These are phyloP conservation scores for Suillus luteus DNA, from an alignment of 768 basidiomycete species.

Conservation along the genomic window DNA sequence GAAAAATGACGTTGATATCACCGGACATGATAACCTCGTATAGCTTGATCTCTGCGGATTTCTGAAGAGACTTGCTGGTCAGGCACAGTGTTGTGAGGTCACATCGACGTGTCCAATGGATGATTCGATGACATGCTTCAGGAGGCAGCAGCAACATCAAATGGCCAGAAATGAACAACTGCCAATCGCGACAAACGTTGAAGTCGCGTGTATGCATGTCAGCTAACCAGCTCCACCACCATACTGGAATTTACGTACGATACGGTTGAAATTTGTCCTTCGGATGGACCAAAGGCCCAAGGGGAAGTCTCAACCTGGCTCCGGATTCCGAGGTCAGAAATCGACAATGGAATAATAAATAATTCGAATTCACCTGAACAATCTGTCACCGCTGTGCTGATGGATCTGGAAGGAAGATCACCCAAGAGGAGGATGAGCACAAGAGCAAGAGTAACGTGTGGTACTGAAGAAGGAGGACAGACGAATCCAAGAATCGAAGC, in stretches of 20 bases:
- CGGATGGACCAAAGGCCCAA: slow-evolving; percentile 1
- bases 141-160: slow-evolving; percentile 37
- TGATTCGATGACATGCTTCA: slow-evolving; percentile 46
- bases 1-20: slow-evolving; percentile 37
- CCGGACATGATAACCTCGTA: slow-evolving; percentile 45
- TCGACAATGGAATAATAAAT: neutral
- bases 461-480: neutral
- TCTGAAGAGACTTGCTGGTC: slow-evolving; percentile 49
- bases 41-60: slow-evolving; percentile 47
- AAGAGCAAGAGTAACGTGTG: slow-evolving; percentile 1
- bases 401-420: neutral
- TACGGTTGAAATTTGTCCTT: neutral
- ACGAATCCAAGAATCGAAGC: neutral
- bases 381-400: neutral
- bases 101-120: slow-evolving; percentile 33
- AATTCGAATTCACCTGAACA: slow-evolving; percentile 2
- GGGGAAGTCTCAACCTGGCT: neutral
- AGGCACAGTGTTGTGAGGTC: slow-evolving; percentile 48
- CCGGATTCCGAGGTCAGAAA: neutral
- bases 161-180: slow-evolving; percentile 2
- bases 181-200: slow-evolving; percentile 10
- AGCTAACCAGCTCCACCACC: slow-evolving; percentile 3
- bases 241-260: slow-evolving; percentile 11
- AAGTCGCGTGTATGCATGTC: slow-evolving; percentile 8
- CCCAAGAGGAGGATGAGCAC: neutral